These are phyloP conservation scores for Brachypodium distachyon DNA, from an alignment of 202 grass and related monocot genomes.

Conservation along the genomic window DNA sequence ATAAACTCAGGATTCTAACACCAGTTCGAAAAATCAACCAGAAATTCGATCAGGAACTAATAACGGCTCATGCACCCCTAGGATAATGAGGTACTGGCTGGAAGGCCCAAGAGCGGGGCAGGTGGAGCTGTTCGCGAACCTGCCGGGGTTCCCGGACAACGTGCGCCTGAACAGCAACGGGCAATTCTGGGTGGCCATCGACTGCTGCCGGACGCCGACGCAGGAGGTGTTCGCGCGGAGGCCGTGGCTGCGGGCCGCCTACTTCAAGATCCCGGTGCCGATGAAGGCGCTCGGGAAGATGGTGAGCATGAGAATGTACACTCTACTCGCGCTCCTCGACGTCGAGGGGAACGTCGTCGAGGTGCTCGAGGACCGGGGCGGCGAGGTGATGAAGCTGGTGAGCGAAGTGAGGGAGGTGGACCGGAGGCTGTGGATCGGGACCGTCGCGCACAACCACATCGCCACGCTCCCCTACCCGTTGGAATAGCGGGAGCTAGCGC, in stretches of 20 bases:
- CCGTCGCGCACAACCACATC: constrained; percentile 88
- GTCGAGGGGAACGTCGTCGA: constrained; percentile 51
- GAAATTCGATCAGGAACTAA: neutral
- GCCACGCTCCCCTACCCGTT: constrained; percentile 56
- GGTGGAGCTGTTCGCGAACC: constrained; percentile 64
- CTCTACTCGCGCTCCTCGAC: constrained; percentile 59
- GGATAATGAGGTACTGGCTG: constrained; percentile 94
- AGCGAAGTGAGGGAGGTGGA: constrained; percentile 82
- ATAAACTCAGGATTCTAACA: neutral
- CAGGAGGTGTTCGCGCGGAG: constrained; percentile 65
- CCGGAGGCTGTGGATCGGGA: constrained; percentile 80
- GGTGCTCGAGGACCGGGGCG: constrained; percentile 69
- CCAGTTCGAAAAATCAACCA: neutral
- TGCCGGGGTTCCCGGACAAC: constrained; percentile 93
- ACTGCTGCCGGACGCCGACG: constrained; percentile 65
- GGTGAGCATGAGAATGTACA: constrained; percentile 62
- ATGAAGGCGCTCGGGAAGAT: constrained; percentile 49
- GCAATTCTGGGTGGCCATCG: constrained; percentile 86
- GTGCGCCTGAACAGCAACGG: constrained; percentile 55
- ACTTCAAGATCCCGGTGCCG: constrained; percentile 71
- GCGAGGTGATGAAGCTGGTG: constrained; percentile 82
- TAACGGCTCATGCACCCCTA: neutral
- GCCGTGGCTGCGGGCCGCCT: constrained; percentile 71
- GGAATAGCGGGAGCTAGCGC: neutral
- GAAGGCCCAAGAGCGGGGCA: constrained; percentile 34